Evolutionary conservation across 2,329 filamentous ascomycete species (phyloP), one percentile per base, ranked within the genome.

Genomic region (Paramyrothecium sp.): DNA sequence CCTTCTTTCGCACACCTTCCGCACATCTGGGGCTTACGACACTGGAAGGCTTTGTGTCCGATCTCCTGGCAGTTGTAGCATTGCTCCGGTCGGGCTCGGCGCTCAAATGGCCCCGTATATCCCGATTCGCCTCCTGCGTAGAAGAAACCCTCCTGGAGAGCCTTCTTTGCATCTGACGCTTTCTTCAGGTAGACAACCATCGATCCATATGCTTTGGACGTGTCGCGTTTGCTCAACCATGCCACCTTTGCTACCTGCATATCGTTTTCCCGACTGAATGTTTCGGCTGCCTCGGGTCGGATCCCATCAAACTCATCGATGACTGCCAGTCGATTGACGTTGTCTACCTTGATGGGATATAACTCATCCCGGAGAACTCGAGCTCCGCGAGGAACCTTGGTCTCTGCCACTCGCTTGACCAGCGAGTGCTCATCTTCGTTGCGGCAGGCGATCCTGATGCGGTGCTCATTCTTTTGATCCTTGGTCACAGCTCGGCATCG

Each of bases 301-400:
- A n/a, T n/a, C n/a, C n/a, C n/a, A n/a, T n/a, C n/a, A n/a, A n/a
- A n/a, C n/a, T n/a, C n/a, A n/a, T n/a, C n/a, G n/a, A n/a, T n/a
- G n/a, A n/a, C n/a, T n/a, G n/a, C n/a, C n/a, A n/a, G n/a, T n/a
- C n/a, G n/a, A n/a, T n/a, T n/a, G n/a, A n/a, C n/a, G n/a, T n/a
- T n/a, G n/a, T n/a, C n/a, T n/a, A n/a, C n/a, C 54, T 65, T 67
- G 23, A 67, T 54, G 8, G 59, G 64, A 53, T 67, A 67, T 12
- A 67, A 55, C 19, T 67, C 54, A 55, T 67, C 61, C 51, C 57
- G 55, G 20, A 62, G 56, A 13, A 66, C 57, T 38, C 61, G 58
- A 33, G 54, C 62, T 51, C 63, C 61, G 7, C 16, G 33, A 21
- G 55, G 56, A 20, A 59, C 13, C 19, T 54, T 65, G 21, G 44